Evolutionary conservation across 805 yeast species (phyloP).

Genomic region (Wickerhamiella siamensis): DNA sequence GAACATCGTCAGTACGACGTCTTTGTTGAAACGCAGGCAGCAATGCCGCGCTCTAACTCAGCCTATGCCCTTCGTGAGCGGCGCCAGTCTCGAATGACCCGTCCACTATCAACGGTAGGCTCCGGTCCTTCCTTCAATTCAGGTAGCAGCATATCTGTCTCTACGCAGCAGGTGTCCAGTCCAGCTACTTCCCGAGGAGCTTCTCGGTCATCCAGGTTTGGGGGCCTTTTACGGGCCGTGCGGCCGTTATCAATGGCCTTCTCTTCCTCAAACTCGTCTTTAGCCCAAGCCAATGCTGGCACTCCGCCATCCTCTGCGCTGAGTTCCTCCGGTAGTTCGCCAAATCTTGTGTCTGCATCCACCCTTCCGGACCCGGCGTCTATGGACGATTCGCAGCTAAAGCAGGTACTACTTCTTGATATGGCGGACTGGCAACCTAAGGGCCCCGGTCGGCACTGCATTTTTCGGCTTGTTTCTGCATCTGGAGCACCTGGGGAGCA

Average conservation of each 20-base stretch:
- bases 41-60: slow-evolving; percentile 1
- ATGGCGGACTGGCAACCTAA: slow-evolving; percentile 30
- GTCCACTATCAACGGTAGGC: slow-evolving; percentile 5
- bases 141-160: not conserved
- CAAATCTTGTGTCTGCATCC: slow-evolving; percentile 31
- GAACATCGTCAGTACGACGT: slow-evolving; percentile 36
- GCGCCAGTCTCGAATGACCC: slow-evolving; percentile 2
- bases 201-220: not conserved
- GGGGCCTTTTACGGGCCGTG: slow-evolving; percentile 27
- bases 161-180: slow-evolving; percentile 5
- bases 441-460: slow-evolving; percentile 4
- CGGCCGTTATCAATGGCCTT: slow-evolving; percentile 29
- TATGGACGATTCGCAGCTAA: slow-evolving; percentile 28
- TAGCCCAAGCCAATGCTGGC: slow-evolving; percentile 26
- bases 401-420: slow-evolving; percentile 36
- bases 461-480: slow-evolving; percentile 1
- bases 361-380: slow-evolving; percentile 46
- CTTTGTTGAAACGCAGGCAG: slow-evolving; percentile 6
- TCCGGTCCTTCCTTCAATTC: not conserved
- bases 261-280: slow-evolving; percentile 5
- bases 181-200: not conserved
- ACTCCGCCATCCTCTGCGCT: not conserved
- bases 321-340: not conserved
- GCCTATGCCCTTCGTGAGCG: slow-evolving; percentile 5
- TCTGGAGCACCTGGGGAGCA: not conserved